Evolutionary conservation across 345 rosid species (phyloP).

Genomic region (Pugionium dolabratum): DNA sequence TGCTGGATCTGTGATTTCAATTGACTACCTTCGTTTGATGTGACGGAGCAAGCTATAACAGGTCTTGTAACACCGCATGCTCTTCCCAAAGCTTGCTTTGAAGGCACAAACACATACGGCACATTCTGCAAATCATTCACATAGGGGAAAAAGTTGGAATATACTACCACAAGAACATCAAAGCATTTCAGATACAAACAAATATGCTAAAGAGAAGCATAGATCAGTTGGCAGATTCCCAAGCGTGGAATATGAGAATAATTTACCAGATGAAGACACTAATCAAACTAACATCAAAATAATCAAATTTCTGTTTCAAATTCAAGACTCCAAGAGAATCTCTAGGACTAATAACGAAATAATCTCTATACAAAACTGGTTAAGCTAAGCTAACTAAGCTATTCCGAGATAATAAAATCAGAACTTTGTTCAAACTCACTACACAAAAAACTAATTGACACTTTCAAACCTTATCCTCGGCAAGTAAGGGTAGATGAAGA

Average conservation of each 20-base stretch:
- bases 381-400: neutral
- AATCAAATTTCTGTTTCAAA: neutral
- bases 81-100: slow-evolving; percentile 93
- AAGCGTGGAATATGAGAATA: too few relatives aligned
- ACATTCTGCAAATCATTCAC: slow-evolving; percentile 66
- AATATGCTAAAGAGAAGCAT: neutral
- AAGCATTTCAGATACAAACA: neutral
- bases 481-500: slow-evolving; percentile 73
- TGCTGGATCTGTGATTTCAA: slow-evolving; percentile 83
- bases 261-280: neutral
- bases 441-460: neutral
- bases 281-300: neutral
- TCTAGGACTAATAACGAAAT: too few relatives aligned
- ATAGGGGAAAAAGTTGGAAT: neutral
- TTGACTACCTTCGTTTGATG: slow-evolving; percentile 81
- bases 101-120: slow-evolving; percentile 97
- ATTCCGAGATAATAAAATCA: neutral
- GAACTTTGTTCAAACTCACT: neutral
- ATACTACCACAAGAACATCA: neutral
- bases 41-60: slow-evolving; percentile 88
- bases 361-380: neutral
- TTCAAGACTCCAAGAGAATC: too few relatives aligned
- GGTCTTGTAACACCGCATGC: slow-evolving; percentile 98
- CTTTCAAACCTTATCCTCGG: slow-evolving; percentile 69
- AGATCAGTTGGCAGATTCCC: too few relatives aligned